Conservation (phyloP, 192 early-diverging fungal genomes). For the Podila horticola region DNA sequence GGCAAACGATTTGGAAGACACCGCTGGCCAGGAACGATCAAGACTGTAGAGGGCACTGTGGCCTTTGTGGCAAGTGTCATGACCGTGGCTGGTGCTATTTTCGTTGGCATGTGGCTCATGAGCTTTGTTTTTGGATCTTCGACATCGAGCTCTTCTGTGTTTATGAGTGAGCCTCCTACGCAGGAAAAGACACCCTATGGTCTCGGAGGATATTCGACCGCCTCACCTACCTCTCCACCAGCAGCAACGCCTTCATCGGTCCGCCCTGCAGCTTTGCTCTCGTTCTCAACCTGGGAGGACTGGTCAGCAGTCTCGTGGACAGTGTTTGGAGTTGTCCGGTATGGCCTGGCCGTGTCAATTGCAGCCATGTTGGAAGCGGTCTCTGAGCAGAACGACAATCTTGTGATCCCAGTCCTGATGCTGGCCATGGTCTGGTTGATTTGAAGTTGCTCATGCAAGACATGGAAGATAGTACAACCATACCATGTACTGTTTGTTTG, state of each 20-base stretch:
- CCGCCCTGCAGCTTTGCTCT: conserved; percentile 24
- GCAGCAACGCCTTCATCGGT: conserved; percentile 7
- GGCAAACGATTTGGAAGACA: conserved; percentile 78
- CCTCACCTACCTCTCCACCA: neutral
- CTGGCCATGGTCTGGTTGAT: conserved; percentile 59
- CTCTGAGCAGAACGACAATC: conserved; percentile 96
- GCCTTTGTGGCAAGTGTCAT: conserved; percentile 82
- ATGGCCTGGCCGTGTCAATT: conserved; percentile 36
- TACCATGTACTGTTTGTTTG: no score
- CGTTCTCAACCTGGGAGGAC: conserved; percentile 34
- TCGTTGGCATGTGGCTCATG: conserved; percentile 49
- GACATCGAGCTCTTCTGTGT: neutral
- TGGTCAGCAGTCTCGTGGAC: conserved; percentile 42
- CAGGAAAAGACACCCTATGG: neutral
- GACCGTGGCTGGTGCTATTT: conserved; percentile 52
- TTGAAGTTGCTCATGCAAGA: neutral
- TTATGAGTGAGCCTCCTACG: neutral
- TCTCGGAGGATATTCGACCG: neutral
- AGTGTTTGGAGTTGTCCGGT: conserved; percentile 32
- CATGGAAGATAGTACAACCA: neutral
- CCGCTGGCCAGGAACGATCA: conserved; percentile 79
- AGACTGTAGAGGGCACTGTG: conserved; percentile 89
- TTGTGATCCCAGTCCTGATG: conserved; percentile 86
- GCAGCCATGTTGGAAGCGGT: conserved; percentile 84
- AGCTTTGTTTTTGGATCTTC: conserved; percentile 36